Conservation (phyloP, 225 moss, liverwort and hornwort genomes). For the Takakia lepidozioides region DNA sequence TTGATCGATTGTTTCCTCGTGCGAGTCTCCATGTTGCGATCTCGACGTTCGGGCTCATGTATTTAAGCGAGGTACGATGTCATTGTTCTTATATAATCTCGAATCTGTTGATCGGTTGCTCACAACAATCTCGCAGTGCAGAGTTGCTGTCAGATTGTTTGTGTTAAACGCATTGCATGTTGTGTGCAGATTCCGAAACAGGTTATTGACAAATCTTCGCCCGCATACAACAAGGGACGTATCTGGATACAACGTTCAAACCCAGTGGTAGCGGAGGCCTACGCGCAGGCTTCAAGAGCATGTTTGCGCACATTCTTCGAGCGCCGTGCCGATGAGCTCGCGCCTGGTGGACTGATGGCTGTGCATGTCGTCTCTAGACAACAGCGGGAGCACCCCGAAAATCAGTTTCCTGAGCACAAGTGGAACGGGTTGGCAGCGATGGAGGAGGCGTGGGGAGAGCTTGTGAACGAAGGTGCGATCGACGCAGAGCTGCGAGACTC, state of each 20-base stretch:
- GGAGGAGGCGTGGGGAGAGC: conserved; percentile 1
- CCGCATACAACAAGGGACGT: conserved; percentile 25
- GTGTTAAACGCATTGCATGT: not conserved
- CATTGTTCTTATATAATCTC: too few relatives aligned
- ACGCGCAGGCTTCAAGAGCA: conserved; percentile 6
- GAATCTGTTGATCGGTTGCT: conserved; percentile 20
- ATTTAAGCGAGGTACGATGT: too few relatives aligned
- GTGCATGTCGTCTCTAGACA: not conserved
- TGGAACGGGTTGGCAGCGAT: too few relatives aligned
- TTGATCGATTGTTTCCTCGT: too few relatives aligned
- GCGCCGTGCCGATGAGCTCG: conserved; percentile 24
- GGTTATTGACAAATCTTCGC: conserved; percentile 11
- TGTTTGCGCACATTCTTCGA: conserved; percentile 15
- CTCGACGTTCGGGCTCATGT: too few relatives aligned
- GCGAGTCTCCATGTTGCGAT: conserved; percentile 15
- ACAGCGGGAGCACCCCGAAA: not conserved
- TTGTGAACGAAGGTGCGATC: conserved; percentile 17
- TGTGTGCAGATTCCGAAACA: conserved; percentile 16
- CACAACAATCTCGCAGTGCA: too few relatives aligned
- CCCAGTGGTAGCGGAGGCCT: conserved; percentile 12
- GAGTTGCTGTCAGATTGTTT: too few relatives aligned
- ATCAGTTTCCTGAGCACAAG: not conserved
- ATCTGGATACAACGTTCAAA: conserved; percentile 9
- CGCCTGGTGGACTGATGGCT: conserved; percentile 12
- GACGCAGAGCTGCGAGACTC: conserved; percentile 23